Evolutionary conservation across 805 yeast species (phyloP).

Genomic region (Yamadazyma tumulicola): DNA sequence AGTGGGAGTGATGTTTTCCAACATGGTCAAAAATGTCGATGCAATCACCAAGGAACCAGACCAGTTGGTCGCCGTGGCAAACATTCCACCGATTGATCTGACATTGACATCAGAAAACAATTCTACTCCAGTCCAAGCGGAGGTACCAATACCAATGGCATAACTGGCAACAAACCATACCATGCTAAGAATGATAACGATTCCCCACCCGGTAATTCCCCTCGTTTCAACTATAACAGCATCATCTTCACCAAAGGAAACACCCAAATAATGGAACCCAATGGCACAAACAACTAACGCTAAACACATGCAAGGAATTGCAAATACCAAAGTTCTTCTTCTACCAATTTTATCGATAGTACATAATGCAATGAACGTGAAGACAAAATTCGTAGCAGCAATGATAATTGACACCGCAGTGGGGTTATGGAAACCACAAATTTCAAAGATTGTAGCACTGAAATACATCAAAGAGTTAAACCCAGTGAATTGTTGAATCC

Average conservation of each 20-base stretch:
- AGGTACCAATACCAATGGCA: constrained; percentile 94
- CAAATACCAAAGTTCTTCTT: constrained; percentile 69
- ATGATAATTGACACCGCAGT: constrained; percentile 93
- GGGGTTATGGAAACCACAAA: constrained; percentile 83
- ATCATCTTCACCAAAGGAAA: constrained; percentile 46
- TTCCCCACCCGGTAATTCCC: constrained; percentile 79
- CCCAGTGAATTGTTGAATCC: constrained; percentile 95
- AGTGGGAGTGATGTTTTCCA: constrained; percentile 87
- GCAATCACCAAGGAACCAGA: constrained; percentile 89
- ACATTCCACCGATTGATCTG: constrained; percentile 87
- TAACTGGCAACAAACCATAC: constrained; percentile 84
- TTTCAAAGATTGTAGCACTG: constrained; percentile 85
- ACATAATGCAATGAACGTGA: constrained; percentile 81
- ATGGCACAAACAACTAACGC: constrained; percentile 79
- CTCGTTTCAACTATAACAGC: constrained; percentile 33
- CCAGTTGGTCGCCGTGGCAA: constrained; percentile 94
- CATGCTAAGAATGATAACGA: constrained; percentile 80
- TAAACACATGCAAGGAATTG: constrained; percentile 82
- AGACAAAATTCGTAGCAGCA: constrained; percentile 91
- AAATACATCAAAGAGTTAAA: constrained; percentile 96
- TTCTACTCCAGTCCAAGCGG: constrained; percentile 98
- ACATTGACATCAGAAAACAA: constrained; percentile 86
- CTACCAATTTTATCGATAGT: constrained; percentile 88
- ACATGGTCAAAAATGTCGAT: constrained; percentile 90
- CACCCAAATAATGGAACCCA: constrained; percentile 83